phyloP scores from a whole-genome alignment of 768 basidiomycete species.

The Tremella mesenterica region DNA sequence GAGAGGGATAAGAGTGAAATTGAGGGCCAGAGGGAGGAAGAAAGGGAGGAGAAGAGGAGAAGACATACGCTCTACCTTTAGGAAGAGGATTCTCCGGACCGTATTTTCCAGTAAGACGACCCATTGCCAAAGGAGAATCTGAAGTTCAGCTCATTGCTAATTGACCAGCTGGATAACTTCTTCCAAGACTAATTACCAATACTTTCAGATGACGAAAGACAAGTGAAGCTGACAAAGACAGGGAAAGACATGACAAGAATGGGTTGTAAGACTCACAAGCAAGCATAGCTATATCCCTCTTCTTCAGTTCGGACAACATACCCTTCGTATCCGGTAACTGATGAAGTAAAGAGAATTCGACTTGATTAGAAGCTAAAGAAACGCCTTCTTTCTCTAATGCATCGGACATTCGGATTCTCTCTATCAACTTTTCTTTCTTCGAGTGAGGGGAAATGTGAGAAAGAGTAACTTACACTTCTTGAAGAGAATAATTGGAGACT shows the following conservation, averaged over 20 bases:
- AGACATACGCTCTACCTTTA: conserved; percentile 24
- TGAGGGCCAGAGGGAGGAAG: too few relatives aligned
- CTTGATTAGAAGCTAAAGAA: conserved; percentile 42
- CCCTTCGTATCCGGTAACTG: conserved; percentile 37
- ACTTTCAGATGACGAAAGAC: not conserved
- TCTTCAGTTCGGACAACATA: conserved; percentile 38
- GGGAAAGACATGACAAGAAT: not conserved
- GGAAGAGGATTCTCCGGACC: conserved; percentile 35
- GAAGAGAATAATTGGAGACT: conserved; percentile 38
- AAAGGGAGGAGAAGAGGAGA: not conserved
- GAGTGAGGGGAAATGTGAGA: not conserved
- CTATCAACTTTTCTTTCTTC: not conserved
- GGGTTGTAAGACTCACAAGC: conserved; percentile 32
- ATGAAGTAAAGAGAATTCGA: conserved; percentile 41
- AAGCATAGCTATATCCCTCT: conserved; percentile 36
- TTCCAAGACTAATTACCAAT: not conserved
- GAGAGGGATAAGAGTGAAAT: too few relatives aligned
- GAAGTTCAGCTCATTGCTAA: conserved; percentile 1
- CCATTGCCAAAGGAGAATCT: conserved; percentile 44
- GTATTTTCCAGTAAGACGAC: conserved; percentile 44
- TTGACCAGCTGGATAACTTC: not conserved
- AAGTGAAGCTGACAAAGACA: not conserved
- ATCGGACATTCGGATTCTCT: conserved; percentile 32
- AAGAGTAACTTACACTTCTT: conserved; percentile 30
- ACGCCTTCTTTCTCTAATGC: conserved; percentile 32